Base-by-base conservation (phyloP, 495 filamentous ascomycete species). In the Aspergillus biplanus region DNA sequence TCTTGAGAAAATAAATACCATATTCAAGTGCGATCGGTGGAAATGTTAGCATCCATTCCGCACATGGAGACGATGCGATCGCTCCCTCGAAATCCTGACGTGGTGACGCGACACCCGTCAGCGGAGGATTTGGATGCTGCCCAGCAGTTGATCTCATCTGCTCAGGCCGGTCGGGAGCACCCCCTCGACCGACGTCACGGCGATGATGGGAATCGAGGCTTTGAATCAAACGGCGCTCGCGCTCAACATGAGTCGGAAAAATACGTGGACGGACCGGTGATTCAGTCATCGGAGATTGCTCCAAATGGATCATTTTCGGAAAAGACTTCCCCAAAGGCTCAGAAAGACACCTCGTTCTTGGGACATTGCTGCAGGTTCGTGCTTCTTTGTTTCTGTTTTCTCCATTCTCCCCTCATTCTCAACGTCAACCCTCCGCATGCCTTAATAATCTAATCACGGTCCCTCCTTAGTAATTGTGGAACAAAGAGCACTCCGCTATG, bases 401-500 rank as follows among this genome's bases (percentile, higher is more conserved):
- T 12, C 35, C 8, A 33, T 47, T 33, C 33, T 52, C 34, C 15
- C 1, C 48, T 47, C 7, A n/a, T n/a, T 3, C 12, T 48, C 56
- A 31, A 16, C 21, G 21, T 27, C 21, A 27, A 27, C 21, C 21
- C 21, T 27, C 21, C 21, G 21, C 21, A 27, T 27, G 27, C 7
- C 52, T 44, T 4, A 12, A 15, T 31, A 44, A 21, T 18, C 55
- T 66, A 44, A 66, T 52, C 32, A 16, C 15, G 5, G 5, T 57
- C 32, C 16, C 34, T 65, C 6, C 68, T 7, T 65, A 99, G 95
- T 74, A 99, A 99, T 77, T 99, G 95, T 72, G 88, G 88, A 50
- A 99, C 95, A 6, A 96, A 92, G 42, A 88, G 86, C 66, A 99
- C 95, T 13, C 95, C 95, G 33, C 83, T 99, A 55, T 99, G 95